Conservation (phyloP, 345 rosid genomes). For the Euphorbia peplus region DNA sequence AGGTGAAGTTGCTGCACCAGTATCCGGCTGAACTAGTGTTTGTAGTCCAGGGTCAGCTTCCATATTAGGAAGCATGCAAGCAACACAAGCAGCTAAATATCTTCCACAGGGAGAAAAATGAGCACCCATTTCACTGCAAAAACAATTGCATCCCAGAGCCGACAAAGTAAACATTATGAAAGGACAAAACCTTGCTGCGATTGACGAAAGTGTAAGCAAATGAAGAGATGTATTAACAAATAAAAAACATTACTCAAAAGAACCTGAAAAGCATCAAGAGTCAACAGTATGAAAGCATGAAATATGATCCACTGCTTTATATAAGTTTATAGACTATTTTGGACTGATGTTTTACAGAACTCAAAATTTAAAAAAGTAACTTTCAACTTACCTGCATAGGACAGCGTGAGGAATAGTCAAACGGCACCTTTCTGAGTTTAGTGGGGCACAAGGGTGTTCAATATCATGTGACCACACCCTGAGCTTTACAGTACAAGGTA, state of each 20-base stretch:
- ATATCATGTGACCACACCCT: constrained; percentile 85
- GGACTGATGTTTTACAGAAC: not conserved
- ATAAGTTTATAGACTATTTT: not conserved
- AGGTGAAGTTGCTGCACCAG: constrained; percentile 81
- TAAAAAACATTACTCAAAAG: not conserved
- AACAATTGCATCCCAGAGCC: constrained; percentile 15
- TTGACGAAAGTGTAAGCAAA: not conserved
- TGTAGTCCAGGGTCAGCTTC: constrained; percentile 84
- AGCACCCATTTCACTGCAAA: constrained; percentile 97
- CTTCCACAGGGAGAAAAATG: constrained; percentile 99
- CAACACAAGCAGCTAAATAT: constrained; percentile 95
- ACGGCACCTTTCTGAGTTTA: constrained; percentile 62
- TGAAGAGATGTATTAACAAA: not conserved
- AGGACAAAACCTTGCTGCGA: not conserved
- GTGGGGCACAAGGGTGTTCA: constrained; percentile 60
- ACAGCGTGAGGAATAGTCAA: constrained; percentile 87
- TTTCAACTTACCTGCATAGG: constrained; percentile 72
- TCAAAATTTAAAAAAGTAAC: constrained; percentile 3
- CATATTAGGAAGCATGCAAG: constrained; percentile 75
- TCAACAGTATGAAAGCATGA: not conserved
- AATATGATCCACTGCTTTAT: not conserved
- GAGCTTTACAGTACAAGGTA: constrained; percentile 91
- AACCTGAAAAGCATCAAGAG: not conserved
- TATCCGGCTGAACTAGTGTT: constrained; percentile 56
- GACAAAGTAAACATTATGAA: constrained; percentile 14